Conservation (phyloP, 257 asterid species). For the Capsicum pubescens region DNA sequence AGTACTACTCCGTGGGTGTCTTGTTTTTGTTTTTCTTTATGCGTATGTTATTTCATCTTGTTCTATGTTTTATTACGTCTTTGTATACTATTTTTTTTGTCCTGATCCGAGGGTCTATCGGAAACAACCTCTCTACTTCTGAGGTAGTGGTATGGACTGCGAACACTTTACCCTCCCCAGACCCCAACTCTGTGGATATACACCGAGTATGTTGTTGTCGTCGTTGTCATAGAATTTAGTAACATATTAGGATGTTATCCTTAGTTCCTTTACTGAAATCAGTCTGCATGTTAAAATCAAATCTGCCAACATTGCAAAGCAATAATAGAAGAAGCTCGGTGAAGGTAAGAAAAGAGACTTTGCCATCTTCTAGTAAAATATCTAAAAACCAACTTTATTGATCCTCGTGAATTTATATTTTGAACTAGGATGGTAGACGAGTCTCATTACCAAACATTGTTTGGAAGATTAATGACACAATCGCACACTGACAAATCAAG, state of each 20-base stretch:
- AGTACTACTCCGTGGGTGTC: no score
- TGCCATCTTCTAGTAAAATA: not conserved
- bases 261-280: conserved; percentile 13
- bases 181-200: no score
- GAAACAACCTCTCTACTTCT: no score
- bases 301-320: not conserved
- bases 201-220: no score
- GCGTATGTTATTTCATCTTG: no score
- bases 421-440: not conserved
- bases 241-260: not conserved
- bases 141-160: no score
- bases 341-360: conserved; percentile 1
- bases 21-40: no score
- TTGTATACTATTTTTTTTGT: no score
- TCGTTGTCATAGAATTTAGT: not conserved
- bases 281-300: conserved; percentile 5
- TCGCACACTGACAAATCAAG: not conserved
- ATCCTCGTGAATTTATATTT: not conserved
- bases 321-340: not conserved
- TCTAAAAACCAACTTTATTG: not conserved
- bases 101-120: no score
- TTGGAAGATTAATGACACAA: conserved; percentile 8
- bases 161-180: no score
- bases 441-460: not conserved
- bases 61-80: no score